Conservation (phyloP, 2,329 filamentous ascomycete genomes). For the Colletotrichum navitas region DNA sequence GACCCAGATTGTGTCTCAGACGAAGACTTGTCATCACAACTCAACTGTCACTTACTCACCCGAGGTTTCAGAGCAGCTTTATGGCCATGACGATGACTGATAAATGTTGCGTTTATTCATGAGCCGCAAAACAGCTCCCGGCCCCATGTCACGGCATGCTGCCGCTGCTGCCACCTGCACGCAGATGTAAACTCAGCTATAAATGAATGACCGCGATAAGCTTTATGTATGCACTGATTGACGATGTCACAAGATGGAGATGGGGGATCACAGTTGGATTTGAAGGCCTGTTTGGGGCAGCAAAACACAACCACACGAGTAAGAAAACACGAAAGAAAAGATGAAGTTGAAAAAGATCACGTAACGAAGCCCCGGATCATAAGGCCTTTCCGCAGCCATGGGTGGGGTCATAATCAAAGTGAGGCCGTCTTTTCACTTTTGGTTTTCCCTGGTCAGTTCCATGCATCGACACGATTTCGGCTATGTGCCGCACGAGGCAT, state of each 20-base stretch:
- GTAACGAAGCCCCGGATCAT: background rate
- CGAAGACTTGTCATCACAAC: background rate
- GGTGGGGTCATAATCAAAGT: background rate
- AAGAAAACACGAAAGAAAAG: background rate
- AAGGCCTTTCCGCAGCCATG: background rate
- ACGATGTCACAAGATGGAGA: background rate
- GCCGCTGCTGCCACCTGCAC: background rate
- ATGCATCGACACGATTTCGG: background rate
- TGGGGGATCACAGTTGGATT: background rate
- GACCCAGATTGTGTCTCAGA: background rate
- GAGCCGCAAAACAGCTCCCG: background rate
- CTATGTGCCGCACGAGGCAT: background rate
- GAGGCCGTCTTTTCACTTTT: background rate
- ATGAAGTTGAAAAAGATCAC: background rate
- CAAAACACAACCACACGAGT: background rate
- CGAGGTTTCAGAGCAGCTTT: background rate
- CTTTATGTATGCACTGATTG: too few relatives aligned
- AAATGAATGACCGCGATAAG: background rate
- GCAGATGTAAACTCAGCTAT: background rate
- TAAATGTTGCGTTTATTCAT: background rate
- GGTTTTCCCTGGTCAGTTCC: too few relatives aligned
- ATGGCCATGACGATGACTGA: background rate
- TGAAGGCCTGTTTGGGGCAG: background rate
- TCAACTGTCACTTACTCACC: constrained; percentile 12
- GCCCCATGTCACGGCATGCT: background rate